These are phyloP conservation scores for Monosporozyma yasuniensis DNA, from an alignment of 805 yeast species.

Conservation along the genomic window DNA sequence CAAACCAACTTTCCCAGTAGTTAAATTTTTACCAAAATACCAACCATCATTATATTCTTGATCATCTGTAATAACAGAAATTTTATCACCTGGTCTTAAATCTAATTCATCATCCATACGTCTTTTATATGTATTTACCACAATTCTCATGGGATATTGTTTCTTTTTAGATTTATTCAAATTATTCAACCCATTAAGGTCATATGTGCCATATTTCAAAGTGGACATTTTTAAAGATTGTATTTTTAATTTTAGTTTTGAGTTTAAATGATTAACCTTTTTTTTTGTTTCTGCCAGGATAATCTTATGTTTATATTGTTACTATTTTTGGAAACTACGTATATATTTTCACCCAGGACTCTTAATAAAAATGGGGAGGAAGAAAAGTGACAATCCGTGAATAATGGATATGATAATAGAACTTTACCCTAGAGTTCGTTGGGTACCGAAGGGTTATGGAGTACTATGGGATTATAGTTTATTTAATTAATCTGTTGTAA, in stretches of 20 bases:
- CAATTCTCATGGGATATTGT: constrained; percentile 27
- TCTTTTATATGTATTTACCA: constrained; percentile 77
- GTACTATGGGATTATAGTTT: not conserved
- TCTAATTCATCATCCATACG: constrained; percentile 85
- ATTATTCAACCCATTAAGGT: not conserved
- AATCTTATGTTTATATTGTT: not conserved
- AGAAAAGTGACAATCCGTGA: not conserved
- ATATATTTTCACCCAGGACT: not conserved
- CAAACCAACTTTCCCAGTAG: constrained; percentile 67
- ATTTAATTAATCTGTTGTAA: not conserved
- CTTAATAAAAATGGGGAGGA: not conserved
- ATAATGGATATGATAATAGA: not conserved
- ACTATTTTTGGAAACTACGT: not conserved
- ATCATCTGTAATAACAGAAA: constrained; percentile 87
- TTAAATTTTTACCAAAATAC: constrained; percentile 79
- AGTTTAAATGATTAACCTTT: too few relatives aligned
- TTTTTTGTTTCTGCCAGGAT: too few relatives aligned
- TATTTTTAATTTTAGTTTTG: too few relatives aligned
- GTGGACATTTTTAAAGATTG: not conserved
- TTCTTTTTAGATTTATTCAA: not conserved
- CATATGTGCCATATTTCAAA: not conserved
- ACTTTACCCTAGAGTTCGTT: not conserved
- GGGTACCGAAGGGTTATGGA: not conserved
- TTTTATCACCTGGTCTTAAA: constrained; percentile 68
- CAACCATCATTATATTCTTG: constrained; percentile 92